A percentile compares a stretch with the other conserved stretches of the same genome.
Conservation (phyloP, 768 basidiomycete genomes). For the Calocybe cyanea region DNA sequence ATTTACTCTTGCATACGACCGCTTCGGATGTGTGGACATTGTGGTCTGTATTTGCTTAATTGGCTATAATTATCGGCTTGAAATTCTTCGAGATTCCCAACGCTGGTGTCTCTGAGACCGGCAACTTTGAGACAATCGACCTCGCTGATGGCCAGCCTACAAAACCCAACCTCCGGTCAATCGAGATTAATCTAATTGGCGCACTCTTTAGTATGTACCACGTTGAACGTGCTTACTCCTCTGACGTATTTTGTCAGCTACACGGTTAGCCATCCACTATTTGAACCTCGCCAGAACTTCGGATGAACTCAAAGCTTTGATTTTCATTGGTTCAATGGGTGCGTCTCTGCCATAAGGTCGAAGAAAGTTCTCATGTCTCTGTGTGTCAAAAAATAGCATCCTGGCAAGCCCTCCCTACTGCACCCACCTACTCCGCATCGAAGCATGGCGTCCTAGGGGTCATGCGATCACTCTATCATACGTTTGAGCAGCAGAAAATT, state of each 20-base stretch:
- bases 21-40: slow-evolving; percentile 45
- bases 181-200: slow-evolving; percentile 45
- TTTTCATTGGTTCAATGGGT: slow-evolving; percentile 54
- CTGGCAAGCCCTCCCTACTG: slow-evolving; percentile 39
- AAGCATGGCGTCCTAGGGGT: slow-evolving; percentile 51
- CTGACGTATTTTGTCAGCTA: slow-evolving; percentile 26
- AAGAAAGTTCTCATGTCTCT: background rate
- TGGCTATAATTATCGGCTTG: background rate
- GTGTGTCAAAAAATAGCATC: slow-evolving; percentile 34
- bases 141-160: slow-evolving; percentile 36
- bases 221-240: background rate
- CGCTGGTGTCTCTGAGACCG: slow-evolving; percentile 38
- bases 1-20: slow-evolving; percentile 42
- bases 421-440: slow-evolving; percentile 41
- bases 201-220: slow-evolving; percentile 40
- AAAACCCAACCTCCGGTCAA: slow-evolving; percentile 35
- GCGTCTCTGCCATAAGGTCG: slow-evolving; percentile 3
- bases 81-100: slow-evolving; percentile 32
- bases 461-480: slow-evolving; percentile 39
- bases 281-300: slow-evolving; percentile 29
- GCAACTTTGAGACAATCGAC: slow-evolving; percentile 22
- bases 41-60: slow-evolving; percentile 31
- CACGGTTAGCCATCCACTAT: slow-evolving; percentile 46
- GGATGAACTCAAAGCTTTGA: slow-evolving; percentile 39
- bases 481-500: slow-evolving; percentile 30